Base-by-base conservation (phyloP, 768 basidiomycete genomes). In the Fomitopsis serialis region DNA sequence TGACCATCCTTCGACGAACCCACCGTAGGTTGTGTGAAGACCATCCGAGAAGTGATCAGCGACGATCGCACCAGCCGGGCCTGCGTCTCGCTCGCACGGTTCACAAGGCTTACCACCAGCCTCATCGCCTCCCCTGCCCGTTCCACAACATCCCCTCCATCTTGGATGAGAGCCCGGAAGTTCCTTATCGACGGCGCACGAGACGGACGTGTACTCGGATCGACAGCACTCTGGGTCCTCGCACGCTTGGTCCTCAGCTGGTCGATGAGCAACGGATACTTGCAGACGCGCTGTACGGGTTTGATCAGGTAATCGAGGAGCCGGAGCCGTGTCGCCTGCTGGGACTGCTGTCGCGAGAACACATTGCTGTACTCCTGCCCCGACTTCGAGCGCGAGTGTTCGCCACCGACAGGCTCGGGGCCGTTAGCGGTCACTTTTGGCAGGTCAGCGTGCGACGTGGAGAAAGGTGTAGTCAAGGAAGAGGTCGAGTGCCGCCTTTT, bases 271-370 rank as follows among this genome's bases (percentile, higher is more conserved):
- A 98, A 78, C 17, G 94, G 92, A 65, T 99, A 99, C 61, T 87
- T 90, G 79, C 95, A 98, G 47, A 99, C 87, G 48, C 94, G 77
- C 69, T 99, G 96, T 15, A 98, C 80, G n/a, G 96, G 96, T 69
- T 93, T 93, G 72, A 99, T 98, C 72, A 98, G 78, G 65, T 94
- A 94, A 71, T 98, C 96, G 59, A 81, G 72, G 67, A 89, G 83
- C 53, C 77, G 76, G 35, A 89, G 78, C 21, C 80, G 79, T 12
- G 72, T 67, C 4, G 59, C 56, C 49, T 64, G 63, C 24, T 46
- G 42, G 2, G 45, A 25, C 3, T 47, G 45, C 27, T 25, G 25
- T 2, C 17, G 24, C n/a, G 42, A 45, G 25, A 34, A 50, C 22
- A 29, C 48, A 12, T 42, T 40, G 24, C 29, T 48, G 19, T 40